Base-by-base conservation (phyloP, 2,329 filamentous ascomycete genomes). In the Biscogniauxia mediterranea region DNA sequence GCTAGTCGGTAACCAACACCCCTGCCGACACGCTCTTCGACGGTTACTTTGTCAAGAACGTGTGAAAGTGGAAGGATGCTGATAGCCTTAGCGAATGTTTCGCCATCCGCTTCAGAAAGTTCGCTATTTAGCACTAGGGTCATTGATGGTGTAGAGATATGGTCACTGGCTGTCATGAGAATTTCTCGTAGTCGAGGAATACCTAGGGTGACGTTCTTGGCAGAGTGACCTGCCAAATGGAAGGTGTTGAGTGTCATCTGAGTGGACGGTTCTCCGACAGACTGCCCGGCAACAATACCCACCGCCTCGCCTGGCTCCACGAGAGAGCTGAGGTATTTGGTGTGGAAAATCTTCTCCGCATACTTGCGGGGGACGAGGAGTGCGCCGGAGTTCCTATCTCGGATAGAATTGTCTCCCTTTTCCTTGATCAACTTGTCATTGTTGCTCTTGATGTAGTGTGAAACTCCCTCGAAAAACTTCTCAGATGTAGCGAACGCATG, bases 201-300 rank as follows among this genome's bases (percentile, higher is more conserved):
- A 91, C 95, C 95, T 20, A 97, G 85, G 0, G 95, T 99, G 73
- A 99, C 96, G 84, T 99, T 99, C 83, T 97, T 98, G 28, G 95
- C 90, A 20, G 95, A 93, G 81, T 98, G 94, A 73, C 95, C 95
- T 76, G 95, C 95, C 85, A 99, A 91, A 85, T 99, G 95, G 86
- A 99, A 99, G 26, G 96, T 99, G 79, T 99, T 99, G 59, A 99
- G 81, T 7, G 96, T 99, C 96, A 99, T 99, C 76, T 99, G 95
- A 11, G 95, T 99, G 2, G 93, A 97, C 8, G 96, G 95, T 74
- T 99, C 96, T 73, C 95, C 95, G 51, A 99, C 89, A 32, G 94
- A 98, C 77, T 99, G 95, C 9, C 93, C 93, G 56, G 96, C 96
- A 61, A 99, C 92, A 65, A 99, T 96, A 67, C 95, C 95, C 25